phyloP scores from a whole-genome alignment of 2,329 filamentous ascomycete genomes.

The Thelonectria olida region DNA sequence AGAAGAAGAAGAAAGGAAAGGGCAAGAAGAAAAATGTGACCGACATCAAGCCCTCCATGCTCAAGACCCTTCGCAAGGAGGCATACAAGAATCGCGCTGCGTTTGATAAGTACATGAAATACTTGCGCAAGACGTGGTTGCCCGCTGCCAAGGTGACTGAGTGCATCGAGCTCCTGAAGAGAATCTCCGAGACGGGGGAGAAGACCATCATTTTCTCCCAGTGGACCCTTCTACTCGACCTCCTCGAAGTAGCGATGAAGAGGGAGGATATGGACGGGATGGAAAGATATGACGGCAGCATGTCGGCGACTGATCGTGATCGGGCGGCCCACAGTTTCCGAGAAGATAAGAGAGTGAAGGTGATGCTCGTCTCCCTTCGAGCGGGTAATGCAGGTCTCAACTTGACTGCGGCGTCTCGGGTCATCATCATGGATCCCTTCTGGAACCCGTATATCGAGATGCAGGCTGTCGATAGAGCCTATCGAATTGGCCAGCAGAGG shows the following conservation, averaged over 20 bases:
- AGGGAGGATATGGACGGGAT: conserved; percentile 70
- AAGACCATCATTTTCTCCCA: conserved; percentile 83
- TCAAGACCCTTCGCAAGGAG: conserved; percentile 73
- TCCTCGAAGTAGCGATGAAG: conserved; percentile 77
- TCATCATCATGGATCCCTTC: conserved; percentile 92
- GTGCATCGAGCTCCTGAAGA: conserved; percentile 76
- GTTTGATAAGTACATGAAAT: conserved; percentile 74
- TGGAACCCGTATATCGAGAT: conserved; percentile 96
- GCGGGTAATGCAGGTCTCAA: conserved; percentile 90
- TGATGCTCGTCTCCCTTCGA: conserved; percentile 83
- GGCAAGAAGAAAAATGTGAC: conserved; percentile 52
- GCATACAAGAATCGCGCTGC: conserved; percentile 70
- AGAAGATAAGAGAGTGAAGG: conserved; percentile 69
- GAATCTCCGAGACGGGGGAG: conserved; percentile 68
- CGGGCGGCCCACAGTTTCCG: conserved; percentile 73
- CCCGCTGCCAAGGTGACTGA: conserved; percentile 86
- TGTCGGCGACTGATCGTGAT: conserved; percentile 76
- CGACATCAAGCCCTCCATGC: conserved; percentile 61
- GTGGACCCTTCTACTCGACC: conserved; percentile 78
- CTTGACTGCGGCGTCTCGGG: conserved; percentile 81
- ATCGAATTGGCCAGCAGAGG: conserved; percentile 83
- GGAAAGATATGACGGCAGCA: conserved; percentile 82
- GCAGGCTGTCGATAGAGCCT: conserved; percentile 89
- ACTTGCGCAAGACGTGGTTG: conserved; percentile 74
- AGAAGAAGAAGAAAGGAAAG: conserved; percentile 43